Percentiles rank a stretch among this genome's conserved stretches.
phyloP scores from a whole-genome alignment of 352 stramenopile species.

The Blastocystis sp. region DNA sequence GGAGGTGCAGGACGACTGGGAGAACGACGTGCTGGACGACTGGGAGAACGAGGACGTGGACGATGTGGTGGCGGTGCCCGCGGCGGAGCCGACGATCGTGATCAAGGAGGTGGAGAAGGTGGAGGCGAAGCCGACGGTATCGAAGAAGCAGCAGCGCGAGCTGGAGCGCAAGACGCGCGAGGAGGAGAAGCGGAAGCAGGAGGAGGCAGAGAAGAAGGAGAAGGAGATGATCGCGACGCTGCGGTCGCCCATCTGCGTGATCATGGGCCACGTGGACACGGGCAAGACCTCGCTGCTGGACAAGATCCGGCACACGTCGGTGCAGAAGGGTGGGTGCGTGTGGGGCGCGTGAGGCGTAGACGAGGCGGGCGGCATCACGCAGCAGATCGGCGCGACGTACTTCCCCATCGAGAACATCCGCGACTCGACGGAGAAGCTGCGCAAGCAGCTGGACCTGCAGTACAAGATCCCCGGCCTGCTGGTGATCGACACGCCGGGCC shows the following conservation, averaged over 20 bases:
- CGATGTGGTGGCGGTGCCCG: neutral
- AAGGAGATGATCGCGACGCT: slow-evolving; percentile 85
- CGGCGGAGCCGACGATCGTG: neutral
- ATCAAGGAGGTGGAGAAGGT: slow-evolving; percentile 21
- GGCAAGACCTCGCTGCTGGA: slow-evolving; percentile 99
- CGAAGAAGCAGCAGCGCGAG: slow-evolving; percentile 39
- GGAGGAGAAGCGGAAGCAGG: slow-evolving; percentile 42
- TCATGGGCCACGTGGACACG: slow-evolving; percentile 97
- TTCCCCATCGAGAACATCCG: slow-evolving; percentile 87
- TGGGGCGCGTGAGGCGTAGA: slow-evolving; percentile 74
- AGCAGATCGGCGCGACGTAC: slow-evolving; percentile 93
- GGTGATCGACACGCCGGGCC: slow-evolving; percentile 98
- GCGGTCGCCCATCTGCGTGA: slow-evolving; percentile 95
- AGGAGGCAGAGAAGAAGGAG: slow-evolving; percentile 78
- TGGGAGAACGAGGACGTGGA: slow-evolving; percentile 72
- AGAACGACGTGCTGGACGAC: slow-evolving; percentile 73
- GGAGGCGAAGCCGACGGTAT: neutral
- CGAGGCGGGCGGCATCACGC: slow-evolving; percentile 93
- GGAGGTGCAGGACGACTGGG: slow-evolving; percentile 77
- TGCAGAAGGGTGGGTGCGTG: slow-evolving; percentile 80
- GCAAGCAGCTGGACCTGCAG: slow-evolving; percentile 80
- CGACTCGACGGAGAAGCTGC: slow-evolving; percentile 80
- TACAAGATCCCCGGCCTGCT: slow-evolving; percentile 86
- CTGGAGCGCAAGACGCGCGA: neutral
- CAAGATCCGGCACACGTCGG: slow-evolving; percentile 97